Base-by-base conservation (phyloP, 2,329 filamentous ascomycete genomes). In the Venturiaceae sp. region DNA sequence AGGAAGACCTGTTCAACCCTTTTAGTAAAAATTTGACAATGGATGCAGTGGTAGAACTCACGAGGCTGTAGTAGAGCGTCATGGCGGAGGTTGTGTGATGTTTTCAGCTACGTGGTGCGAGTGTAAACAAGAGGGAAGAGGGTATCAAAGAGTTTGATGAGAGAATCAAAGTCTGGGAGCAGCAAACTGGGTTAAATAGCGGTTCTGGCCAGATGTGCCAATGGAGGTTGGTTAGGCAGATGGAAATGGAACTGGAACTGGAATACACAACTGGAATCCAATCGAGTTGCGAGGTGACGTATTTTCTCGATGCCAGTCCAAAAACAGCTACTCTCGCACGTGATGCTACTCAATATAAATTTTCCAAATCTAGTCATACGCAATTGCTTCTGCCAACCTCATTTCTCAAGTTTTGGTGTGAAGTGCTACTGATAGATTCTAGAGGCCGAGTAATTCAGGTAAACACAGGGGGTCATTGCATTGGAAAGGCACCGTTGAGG, bases 61-160 rank as follows among this genome's bases (percentile, higher is more conserved):
- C 83, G 61, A 85, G 75, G 67, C 80, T 84, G 77, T 85, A 86
- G 75, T 86, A 86, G 69, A 86, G 82, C 69, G 83, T 86, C 83
- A 86, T 86, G 64, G 66, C 81, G 74, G 70, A 72, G 68, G 32
- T 39, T 60, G 56, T 47, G 59, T 46, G 36, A 14, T 39, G 33
- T 26, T 39, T 32, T 23, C 32, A 56, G 28, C 37, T 39, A 41
- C 8, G 54, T 34, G 37, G 16, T 46, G 23, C 28, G 44, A 46
- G 54, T 46, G 26, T 46, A 21, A 21, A 41, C 54, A 56, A 56
- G 36, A 28, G n/a, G n/a, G 26, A 30, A 14, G 54, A 3, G 23
- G 21, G 23, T 23, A 26, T 5, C 2, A 37, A 16, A 3, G 44
- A 21, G 26, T 14, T 34, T 34, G 55, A 34, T 37, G 54, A 14